Base-by-base conservation (phyloP, 768 basidiomycete species). In the Boletus rex-veris region DNA sequence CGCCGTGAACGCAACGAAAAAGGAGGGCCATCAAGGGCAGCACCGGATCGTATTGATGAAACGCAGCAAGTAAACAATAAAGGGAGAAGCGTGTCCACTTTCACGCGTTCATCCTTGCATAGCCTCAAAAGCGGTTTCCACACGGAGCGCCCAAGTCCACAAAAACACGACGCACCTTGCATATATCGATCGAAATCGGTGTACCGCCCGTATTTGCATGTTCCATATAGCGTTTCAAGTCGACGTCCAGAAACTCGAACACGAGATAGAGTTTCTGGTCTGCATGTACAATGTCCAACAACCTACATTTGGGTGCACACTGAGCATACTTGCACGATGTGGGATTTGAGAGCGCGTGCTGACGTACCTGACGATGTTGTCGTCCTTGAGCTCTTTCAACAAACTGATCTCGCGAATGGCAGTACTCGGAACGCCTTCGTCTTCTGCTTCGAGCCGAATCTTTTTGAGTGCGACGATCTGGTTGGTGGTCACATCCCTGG, bases 181-280 rank as follows among this genome's bases (percentile, higher is more conserved):
- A 85, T 58, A 88, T 83, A 30, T 81, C 80, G 44, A 79, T 76
- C 19, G 83, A 76, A 58, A 98, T 85, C 39, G 91, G 90, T 38
- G 80, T 82, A 53, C 86, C 82, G 47, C 74, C 75, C 66, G 79
- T 82, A 68, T 81, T 94, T 47, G 86, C 85, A 36, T 84, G 84
- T 69, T 98, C 97, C 83, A 98, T 98, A 73, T 95, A 99, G 33
- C 90, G 82, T 72, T 99, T 99, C 58, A 99, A 74, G 73, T 99
- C 97, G 53, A 95, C 86, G 67, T 99, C 95, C 52, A 99, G 80
- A 73, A 94, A 98, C 73, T 99, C 97, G 67, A 94, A 97, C 33
- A 99, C 97, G 55, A 99, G 85, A 74, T 95, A 99, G 31, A 99
- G 81, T 71, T 97, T 97, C 73, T 94, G 88, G 71, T 99, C 97